Percentiles rank a stretch among this genome's conserved stretches.
These are phyloP conservation scores for Clarireedia paspali DNA, from an alignment of 2,329 filamentous ascomycete genomes.

Conservation along the genomic window DNA sequence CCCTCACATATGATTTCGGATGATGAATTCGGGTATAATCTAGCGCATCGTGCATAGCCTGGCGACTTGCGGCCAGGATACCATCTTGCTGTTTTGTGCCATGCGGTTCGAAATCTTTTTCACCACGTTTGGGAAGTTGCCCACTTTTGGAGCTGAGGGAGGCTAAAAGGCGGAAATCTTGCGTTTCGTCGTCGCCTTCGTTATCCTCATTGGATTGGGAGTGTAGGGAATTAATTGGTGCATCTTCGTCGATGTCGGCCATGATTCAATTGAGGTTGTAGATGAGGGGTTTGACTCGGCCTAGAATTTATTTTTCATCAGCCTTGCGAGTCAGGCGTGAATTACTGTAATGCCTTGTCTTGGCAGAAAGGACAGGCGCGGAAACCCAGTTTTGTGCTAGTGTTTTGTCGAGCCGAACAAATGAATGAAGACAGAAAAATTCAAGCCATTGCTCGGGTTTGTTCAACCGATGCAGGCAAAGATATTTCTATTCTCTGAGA, in stretches of 20 bases:
- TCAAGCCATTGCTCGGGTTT: too few relatives aligned
- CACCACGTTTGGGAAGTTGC: constrained; percentile 75
- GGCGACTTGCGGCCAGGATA: constrained; percentile 71
- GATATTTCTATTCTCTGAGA: too few relatives aligned
- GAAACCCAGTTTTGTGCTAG: too few relatives aligned
- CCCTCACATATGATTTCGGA: constrained; percentile 58
- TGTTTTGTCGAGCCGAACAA: too few relatives aligned
- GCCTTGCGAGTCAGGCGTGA: too few relatives aligned
- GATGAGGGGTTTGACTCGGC: too few relatives aligned
- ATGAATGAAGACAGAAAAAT: too few relatives aligned
- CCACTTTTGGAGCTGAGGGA: constrained; percentile 44
- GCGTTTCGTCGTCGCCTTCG: constrained; percentile 68
- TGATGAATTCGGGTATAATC: constrained; percentile 67
- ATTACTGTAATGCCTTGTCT: too few relatives aligned
- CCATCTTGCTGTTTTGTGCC: constrained; percentile 74
- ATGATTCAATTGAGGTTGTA: constrained; percentile 12
- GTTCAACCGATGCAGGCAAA: too few relatives aligned
- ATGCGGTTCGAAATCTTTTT: constrained; percentile 96
- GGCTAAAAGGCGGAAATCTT: constrained; percentile 74
- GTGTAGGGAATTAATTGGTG: constrained; percentile 20
- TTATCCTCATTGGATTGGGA: constrained; percentile 38
- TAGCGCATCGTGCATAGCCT: constrained; percentile 84
- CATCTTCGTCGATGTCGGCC: constrained; percentile 29
- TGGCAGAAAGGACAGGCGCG: too few relatives aligned
- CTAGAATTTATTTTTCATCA: too few relatives aligned